phyloP scores from a whole-genome alignment of 2,329 filamentous ascomycete genomes.

The Coniochaeta sp. region DNA sequence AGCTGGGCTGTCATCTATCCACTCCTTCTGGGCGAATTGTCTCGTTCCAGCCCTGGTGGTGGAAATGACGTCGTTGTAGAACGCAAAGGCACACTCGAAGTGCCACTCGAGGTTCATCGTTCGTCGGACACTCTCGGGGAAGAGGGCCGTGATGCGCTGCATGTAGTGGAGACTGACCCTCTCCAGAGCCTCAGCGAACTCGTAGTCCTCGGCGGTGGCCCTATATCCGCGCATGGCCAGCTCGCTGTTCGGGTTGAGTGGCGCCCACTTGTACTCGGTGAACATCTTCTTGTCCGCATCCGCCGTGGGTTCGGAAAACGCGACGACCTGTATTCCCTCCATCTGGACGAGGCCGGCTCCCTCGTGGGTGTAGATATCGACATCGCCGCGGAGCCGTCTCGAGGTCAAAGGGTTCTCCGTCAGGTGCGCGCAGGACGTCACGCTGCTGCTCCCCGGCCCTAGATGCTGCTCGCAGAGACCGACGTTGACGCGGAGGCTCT shows the following conservation, averaged over 20 bases:
- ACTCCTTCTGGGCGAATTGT: slow-evolving; percentile 5
- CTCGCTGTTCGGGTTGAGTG: slow-evolving; percentile 1
- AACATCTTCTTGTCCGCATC: slow-evolving; percentile 14
- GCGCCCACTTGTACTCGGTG: slow-evolving; percentile 4
- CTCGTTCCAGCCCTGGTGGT: slow-evolving; percentile 1
- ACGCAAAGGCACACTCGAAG: slow-evolving; percentile 1
- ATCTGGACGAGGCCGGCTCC: slow-evolving; percentile 10
- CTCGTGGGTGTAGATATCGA: slow-evolving; percentile 11
- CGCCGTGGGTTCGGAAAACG: slow-evolving; percentile 11
- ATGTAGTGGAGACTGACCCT: background rate
- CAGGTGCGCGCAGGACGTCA: slow-evolving; percentile 3
- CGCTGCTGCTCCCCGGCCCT: background rate
- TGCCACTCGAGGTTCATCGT: slow-evolving; percentile 1
- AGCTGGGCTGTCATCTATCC: slow-evolving; percentile 6
- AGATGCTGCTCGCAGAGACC: background rate
- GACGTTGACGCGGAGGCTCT: slow-evolving; percentile 11
- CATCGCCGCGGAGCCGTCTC: slow-evolving; percentile 2
- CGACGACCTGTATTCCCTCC: slow-evolving; percentile 11
- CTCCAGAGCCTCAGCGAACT: slow-evolving; percentile 3
- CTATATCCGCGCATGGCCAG: background rate
- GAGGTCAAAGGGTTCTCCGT: slow-evolving; percentile 1
- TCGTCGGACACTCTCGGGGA: background rate
- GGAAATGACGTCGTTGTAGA: slow-evolving; percentile 1
- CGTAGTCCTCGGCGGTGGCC: slow-evolving; percentile 1
- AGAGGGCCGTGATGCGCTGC: background rate